Conservation (phyloP, 164 flowering plant genomes). For the Santalum album region DNA sequence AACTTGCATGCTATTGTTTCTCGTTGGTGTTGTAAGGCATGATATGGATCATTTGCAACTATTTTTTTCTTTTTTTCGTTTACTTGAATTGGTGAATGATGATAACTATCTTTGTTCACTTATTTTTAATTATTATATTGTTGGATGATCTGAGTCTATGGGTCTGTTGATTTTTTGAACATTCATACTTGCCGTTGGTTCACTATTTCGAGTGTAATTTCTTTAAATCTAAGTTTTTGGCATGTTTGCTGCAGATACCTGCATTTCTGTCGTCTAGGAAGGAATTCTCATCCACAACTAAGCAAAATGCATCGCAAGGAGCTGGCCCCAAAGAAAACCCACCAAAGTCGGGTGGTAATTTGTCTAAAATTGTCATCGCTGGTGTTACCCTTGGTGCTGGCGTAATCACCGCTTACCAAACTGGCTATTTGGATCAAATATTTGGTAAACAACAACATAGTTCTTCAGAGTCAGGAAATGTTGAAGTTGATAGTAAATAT, state of each 20-base stretch:
- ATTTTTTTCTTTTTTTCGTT: no score
- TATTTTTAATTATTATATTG: background rate
- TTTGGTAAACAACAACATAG: slow-evolving; percentile 20
- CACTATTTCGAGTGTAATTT: background rate
- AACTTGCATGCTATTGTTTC: no score
- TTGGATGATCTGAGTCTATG: background rate
- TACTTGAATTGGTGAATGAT: background rate
- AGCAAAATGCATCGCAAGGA: slow-evolving; percentile 7
- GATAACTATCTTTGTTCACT: background rate
- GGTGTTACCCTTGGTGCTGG: slow-evolving; percentile 47
- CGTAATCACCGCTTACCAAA: slow-evolving; percentile 41
- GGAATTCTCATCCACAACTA: slow-evolving; percentile 38
- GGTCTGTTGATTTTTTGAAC: background rate
- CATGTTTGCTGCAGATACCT: slow-evolving; percentile 27
- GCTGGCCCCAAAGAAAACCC: slow-evolving; percentile 28
- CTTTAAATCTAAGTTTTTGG: background rate
- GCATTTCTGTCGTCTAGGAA: slow-evolving; percentile 37
- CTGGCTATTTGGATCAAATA: slow-evolving; percentile 41
- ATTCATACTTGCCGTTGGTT: background rate
- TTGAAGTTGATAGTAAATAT: slow-evolving; percentile 5
- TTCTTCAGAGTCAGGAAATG: slow-evolving; percentile 6
- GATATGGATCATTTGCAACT: no score
- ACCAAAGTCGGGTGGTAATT: slow-evolving; percentile 22
- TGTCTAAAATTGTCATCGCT: slow-evolving; percentile 38
- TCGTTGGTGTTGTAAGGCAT: no score